Base-by-base conservation (phyloP, 2,329 filamentous ascomycete genomes). In the Neocucurbitaria cava region DNA sequence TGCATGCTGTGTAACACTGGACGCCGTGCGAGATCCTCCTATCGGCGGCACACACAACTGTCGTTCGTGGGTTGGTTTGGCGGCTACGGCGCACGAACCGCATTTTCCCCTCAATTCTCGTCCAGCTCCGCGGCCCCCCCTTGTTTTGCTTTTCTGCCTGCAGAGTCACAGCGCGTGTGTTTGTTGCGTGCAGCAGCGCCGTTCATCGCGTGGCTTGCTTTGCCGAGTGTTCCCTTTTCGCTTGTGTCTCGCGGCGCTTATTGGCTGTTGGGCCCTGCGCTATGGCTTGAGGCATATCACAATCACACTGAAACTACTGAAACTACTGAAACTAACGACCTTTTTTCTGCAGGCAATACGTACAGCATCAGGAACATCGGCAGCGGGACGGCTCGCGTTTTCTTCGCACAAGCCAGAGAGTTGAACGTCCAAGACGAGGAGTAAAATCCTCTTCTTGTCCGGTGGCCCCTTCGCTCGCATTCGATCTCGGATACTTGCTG, bases 371-470 rank as follows among this genome's bases (percentile, higher is more conserved):
- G 83, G 50, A 99, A 98, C 75, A 87, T 91, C 52, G 87, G 87
- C 67, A 83, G 89, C 59, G 81, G 82, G 56, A 84, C 87, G 4
- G 90, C 91, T 4, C 86, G 90, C 35, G 83, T 98, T 44, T 98
- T 98, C 80, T 99, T 98, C 76, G 88, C 92, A 1, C 95, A 99
- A 75, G 94, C 89, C 6, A 94, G 89, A 75, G 91, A 88, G 59
- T 64, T 58, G 38, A 48, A 46, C 17, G 52, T 55, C 2, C 51
- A 62, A 8, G 53, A 55, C 9, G 65, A 67, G 44, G 55, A 43
- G 24, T 43, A 40, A 15, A 40, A 40, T 9, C 31, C 5, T 17
- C 5, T 18, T 39, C 20, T 39, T 38, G 24, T 26, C 24, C 15
- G 38, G 10, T 11, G n/a, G n/a, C n/a, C n/a, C n/a, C n/a, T n/a